Conservation (phyloP, 169 alveolate genomes). For the Cyclospora cayetanensis region DNA sequence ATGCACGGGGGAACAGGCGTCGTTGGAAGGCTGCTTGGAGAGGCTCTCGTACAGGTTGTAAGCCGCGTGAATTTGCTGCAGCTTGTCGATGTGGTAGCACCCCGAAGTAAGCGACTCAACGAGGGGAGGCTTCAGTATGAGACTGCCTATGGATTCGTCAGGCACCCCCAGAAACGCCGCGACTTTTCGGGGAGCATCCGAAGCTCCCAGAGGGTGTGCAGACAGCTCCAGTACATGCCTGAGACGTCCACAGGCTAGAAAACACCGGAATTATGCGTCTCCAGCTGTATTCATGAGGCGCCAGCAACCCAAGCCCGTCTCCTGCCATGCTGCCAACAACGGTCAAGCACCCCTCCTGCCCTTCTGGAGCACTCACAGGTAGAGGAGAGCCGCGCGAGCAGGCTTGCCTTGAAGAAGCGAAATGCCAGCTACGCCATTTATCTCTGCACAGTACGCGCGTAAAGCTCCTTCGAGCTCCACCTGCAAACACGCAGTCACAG, state of each 20-base stretch:
- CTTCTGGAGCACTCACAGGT: constrained; percentile 7
- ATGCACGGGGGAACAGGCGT: not conserved
- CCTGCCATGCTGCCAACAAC: too few species aligned
- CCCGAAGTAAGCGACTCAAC: not conserved
- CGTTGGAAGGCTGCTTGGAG: not conserved
- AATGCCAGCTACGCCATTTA: constrained; percentile 69
- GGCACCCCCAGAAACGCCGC: not conserved
- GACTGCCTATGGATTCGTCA: not conserved
- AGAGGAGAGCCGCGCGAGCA: constrained; percentile 30
- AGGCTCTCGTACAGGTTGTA: constrained; percentile 50
- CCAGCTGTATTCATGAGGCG: too few species aligned
- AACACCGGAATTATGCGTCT: too few species aligned
- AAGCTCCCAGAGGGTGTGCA: constrained; percentile 2
- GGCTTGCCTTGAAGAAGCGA: constrained; percentile 32
- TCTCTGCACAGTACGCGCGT: constrained; percentile 62
- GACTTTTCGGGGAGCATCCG: not conserved
- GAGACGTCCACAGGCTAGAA: not conserved
- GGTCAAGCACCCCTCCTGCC: too few species aligned
- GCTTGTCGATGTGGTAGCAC: constrained; percentile 62
- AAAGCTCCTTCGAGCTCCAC: constrained; percentile 60
- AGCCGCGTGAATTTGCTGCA: constrained; percentile 74
- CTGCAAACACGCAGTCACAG: constrained; percentile 34
- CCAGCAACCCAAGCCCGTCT: too few species aligned
- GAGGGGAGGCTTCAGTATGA: not conserved
- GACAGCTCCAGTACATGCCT: constrained; percentile 53